Conservation (phyloP, 2,329 filamentous ascomycete species). For the Gaeumannomyces tritici region DNA sequence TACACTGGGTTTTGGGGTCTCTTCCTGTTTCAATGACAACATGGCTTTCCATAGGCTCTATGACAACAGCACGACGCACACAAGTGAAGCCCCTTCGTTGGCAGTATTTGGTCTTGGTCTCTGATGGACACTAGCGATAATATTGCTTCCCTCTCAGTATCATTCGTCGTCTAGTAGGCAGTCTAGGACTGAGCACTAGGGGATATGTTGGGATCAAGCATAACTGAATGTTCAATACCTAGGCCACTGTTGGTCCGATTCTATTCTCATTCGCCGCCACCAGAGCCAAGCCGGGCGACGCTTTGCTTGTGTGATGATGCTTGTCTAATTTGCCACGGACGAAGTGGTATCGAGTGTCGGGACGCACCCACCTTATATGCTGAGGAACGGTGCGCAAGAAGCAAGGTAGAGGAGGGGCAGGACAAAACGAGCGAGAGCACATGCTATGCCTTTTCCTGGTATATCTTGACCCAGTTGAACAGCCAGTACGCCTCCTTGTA, state of each 20-base stretch:
- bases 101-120: neutral
- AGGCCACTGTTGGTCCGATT: neutral
- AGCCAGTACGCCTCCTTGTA: constrained; percentile 51
- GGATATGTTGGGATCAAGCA: neutral
- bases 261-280: no score
- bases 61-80: neutral
- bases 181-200: no score
- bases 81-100: neutral
- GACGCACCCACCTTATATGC: neutral
- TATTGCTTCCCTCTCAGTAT: neutral
- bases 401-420: no score
- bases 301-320: neutral
- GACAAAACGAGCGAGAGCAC: no score
- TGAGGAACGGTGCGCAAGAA: neutral
- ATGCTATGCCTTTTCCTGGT: constrained; percentile 6
- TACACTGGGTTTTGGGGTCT: no score
- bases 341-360: no score
- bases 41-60: neutral
- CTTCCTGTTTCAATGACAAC: neutral
- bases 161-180: neutral
- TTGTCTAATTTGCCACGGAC: neutral
- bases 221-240: neutral
- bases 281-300: no score
- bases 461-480: constrained; percentile 41
- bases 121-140: neutral